Evolutionary conservation across 441 rosid genomes (phyloP).

Genomic region (Gossypium gossypioides): DNA sequence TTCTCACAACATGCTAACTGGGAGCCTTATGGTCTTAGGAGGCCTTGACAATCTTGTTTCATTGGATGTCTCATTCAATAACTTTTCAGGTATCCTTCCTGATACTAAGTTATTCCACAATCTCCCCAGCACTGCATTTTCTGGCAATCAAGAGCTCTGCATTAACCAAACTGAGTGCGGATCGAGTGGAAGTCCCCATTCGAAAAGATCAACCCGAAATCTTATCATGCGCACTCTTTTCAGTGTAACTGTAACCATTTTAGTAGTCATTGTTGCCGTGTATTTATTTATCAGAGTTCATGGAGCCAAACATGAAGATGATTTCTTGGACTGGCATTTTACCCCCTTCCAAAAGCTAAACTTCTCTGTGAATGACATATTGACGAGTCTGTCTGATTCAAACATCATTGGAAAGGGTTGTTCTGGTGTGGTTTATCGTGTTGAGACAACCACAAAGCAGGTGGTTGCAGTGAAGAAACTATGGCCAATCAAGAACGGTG

Average conservation of each 20-base stretch:
- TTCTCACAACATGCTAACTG: conserved; percentile 60
- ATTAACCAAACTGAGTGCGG: conserved; percentile 29
- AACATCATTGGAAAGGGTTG: conserved; percentile 55
- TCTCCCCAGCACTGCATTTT: conserved; percentile 37
- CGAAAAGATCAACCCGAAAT: conserved; percentile 25
- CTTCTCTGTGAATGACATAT: conserved; percentile 40
- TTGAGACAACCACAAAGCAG: conserved; percentile 44
- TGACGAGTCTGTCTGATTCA: conserved; percentile 41
- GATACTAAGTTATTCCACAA: conserved; percentile 47
- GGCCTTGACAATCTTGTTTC: conserved; percentile 54
- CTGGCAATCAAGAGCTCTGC: conserved; percentile 47
- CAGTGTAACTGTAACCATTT: conserved; percentile 26
- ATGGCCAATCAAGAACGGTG: conserved; percentile 48
- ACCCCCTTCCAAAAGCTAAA: conserved; percentile 44
- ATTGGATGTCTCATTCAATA: conserved; percentile 47
- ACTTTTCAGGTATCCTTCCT: conserved; percentile 52
- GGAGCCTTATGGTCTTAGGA: conserved; percentile 30
- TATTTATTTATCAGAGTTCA: conserved; percentile 27
- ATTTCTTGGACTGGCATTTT: conserved; percentile 34
- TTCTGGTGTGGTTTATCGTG: conserved; percentile 62
- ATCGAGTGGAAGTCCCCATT: conserved; percentile 13
- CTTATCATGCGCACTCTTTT: conserved; percentile 34
- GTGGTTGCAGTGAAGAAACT: conserved; percentile 66
- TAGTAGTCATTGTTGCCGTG: conserved; percentile 27
- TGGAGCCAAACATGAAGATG: conserved; percentile 30